Evolutionary conservation across 768 basidiomycete genomes (phyloP), one percentile per base, ranked within the genome.

Genomic region (Phaeotremella skinneri): DNA sequence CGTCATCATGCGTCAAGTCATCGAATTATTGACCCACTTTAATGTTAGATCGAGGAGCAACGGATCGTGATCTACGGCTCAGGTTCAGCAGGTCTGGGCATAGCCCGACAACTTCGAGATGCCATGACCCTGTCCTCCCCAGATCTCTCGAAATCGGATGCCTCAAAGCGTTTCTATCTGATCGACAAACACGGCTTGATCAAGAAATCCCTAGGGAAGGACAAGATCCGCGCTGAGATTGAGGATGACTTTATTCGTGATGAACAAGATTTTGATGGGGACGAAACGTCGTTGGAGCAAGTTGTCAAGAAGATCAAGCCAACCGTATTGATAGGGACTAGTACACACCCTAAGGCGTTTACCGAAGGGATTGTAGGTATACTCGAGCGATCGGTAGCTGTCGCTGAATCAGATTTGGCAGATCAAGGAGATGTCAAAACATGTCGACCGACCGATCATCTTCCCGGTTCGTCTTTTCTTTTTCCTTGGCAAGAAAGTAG

Each of bases 241-340:
- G 73, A 85, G 43, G 76, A 76, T 32, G 82, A 83, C 32, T 91
- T 86, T 59, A 80, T 83, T 2, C 68, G 79, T 25, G 52, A 66
- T 5, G 75, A 76, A 27, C 34, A 48, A 1, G 62, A 68, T 39
- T 60, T 83, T 43, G 81, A 81, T 11, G 85, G 85, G 55, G 56
- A 63, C 3, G 70, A 72, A 56, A 75, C 61, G 11, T 58, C 53
- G 25, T 79, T 93, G 52, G 73, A 87, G 55, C 85, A 90, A 27
- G 86, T 88, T 2, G 83, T 91, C 58, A 83, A 83, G 76, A 80
- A 81, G 60, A 82, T 88, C 11, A 84, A 84, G 67, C 90, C 91
- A 23, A 94, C 90, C 1, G 83, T 90, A 11, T 74, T 94, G 47
- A 88, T 94, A 62, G 91, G 91, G 29, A 88, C 86, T 58, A 90